These are phyloP conservation scores for Drosera capensis DNA, from an alignment of 148 eudicot species.

Conservation along the genomic window DNA sequence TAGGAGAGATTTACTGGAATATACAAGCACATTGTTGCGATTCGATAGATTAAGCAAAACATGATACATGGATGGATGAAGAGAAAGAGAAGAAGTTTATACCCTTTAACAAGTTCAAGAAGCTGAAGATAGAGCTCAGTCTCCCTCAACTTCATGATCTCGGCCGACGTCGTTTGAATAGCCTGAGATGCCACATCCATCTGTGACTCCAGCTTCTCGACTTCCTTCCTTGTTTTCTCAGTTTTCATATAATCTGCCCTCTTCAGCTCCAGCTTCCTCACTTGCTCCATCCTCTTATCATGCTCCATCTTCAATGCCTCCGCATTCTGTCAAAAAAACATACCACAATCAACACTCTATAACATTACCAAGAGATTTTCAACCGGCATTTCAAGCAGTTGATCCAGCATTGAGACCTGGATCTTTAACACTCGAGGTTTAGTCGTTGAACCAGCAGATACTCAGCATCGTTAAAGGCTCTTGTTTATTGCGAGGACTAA, in stretches of 20 bases:
- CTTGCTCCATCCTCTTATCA: conserved; percentile 52
- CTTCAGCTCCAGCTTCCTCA: conserved; percentile 77
- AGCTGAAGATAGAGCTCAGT: conserved; percentile 88
- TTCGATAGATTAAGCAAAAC: background rate
- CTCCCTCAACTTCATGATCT: conserved; percentile 79
- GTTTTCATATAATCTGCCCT: conserved; percentile 68
- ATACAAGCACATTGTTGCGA: too few relatives aligned
- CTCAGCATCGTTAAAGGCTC: too few relatives aligned
- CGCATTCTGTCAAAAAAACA: conserved; percentile 34
- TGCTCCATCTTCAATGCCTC: conserved; percentile 69
- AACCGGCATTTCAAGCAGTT: too few relatives aligned
- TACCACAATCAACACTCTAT: background rate
- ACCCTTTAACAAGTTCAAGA: conserved; percentile 83
- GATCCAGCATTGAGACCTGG: too few relatives aligned
- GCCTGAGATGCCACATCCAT: conserved; percentile 75
- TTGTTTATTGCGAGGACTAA: too few relatives aligned
- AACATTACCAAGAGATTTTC: background rate
- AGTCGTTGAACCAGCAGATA: too few relatives aligned
- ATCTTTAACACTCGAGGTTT: too few relatives aligned
- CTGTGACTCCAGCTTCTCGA: conserved; percentile 70
- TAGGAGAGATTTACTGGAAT: too few relatives aligned
- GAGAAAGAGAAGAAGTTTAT: conserved; percentile 8
- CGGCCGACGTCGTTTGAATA: conserved; percentile 69
- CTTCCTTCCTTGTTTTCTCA: conserved; percentile 81
- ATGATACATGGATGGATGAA: background rate